Base-by-base conservation (phyloP, 1,139 yeast species). In the Yamadazyma dushanensis region DNA sequence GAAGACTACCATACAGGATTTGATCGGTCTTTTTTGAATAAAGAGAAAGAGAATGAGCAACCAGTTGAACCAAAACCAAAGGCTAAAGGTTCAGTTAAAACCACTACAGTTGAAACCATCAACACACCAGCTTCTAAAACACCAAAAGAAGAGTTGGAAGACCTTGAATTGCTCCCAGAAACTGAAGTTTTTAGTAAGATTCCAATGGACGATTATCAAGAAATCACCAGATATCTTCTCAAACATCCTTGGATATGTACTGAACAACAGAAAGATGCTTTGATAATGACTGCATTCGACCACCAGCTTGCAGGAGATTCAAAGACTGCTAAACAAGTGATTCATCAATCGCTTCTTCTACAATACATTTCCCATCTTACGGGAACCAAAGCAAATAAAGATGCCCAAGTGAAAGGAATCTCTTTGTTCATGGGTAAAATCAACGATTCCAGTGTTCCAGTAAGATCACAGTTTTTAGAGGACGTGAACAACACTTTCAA, bases 1-100 rank as follows among this genome's bases (percentile, higher is more conserved):
- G 97, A 89, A 15, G 98, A 92, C 58, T 74, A 89, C 26, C 95
- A 80, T 48, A 88, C 95, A n/a, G 98, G 97, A 0, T 92, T 88
- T 67, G 96, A 90, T 54, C 76, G 87, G 19, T 84, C 96, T 0
- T 77, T 87, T 50, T 59, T 89, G 56, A 88, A 87, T 57, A 82
- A 78, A 50, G 66, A 65, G 25, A 56, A 55, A 26, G 32, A 32
- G 9, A 33, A 37, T 5, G 8, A 23, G 8, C 25, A 27, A 27
- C 32, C 40, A 6, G 16, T 28, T 10, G 16, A 32, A 21, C 43
- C 31, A 19, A 34, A 38, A n/a, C 44, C 46, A 1, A 11, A 27
- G 19, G 9, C 25, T 11, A 16, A 28, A 11, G 25, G 11, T 3
- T 35, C 26, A 14, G 39, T 35, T n/a, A 32, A 28, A n/a, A 51